Conservation (phyloP, 106 monocot genomes). For the Phalaenopsis equestris region DNA sequence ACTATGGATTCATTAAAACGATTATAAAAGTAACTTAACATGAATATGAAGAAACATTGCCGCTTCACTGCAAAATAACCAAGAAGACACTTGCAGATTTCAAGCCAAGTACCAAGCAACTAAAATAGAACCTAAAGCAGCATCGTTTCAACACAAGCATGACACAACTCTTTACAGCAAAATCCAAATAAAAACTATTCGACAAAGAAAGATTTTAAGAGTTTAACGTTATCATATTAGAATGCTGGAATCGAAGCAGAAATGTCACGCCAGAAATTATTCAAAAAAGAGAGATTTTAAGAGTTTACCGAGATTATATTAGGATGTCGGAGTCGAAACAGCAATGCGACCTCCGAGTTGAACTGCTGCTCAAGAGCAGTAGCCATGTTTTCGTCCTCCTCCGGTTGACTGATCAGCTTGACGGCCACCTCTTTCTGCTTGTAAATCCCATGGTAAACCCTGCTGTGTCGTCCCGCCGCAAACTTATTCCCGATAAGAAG, state of each 20-base stretch:
- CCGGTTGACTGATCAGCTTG: constrained; percentile 86
- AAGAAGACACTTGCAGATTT: not conserved
- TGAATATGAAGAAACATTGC: not conserved
- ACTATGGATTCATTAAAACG: not conserved
- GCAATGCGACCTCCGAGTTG: constrained; percentile 62
- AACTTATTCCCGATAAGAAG: constrained; percentile 81
- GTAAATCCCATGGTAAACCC: constrained; percentile 84
- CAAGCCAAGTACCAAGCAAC: not conserved
- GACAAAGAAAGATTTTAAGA: not conserved
- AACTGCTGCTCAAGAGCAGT: constrained; percentile 66
- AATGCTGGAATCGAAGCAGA: constrained; percentile 64
- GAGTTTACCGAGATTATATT: constrained; percentile 68
- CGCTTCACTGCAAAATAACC: not conserved
- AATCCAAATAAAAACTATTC: not conserved
- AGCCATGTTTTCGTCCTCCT: constrained; percentile 67
- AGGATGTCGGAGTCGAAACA: constrained; percentile 70
- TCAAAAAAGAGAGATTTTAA: not conserved
- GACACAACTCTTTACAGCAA: not conserved
- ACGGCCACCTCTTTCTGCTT: constrained; percentile 73
- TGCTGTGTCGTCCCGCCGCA: constrained; percentile 77
- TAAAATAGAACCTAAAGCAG: not conserved
- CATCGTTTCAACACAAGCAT: not conserved
- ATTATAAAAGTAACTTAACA: not conserved
- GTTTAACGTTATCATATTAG: constrained; percentile 73
- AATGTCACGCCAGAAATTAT: constrained; percentile 22